Evolutionary conservation across 139 green algal genomes (phyloP), one percentile per base, ranked within the genome.

Genomic region (Ulvella scutata): DNA sequence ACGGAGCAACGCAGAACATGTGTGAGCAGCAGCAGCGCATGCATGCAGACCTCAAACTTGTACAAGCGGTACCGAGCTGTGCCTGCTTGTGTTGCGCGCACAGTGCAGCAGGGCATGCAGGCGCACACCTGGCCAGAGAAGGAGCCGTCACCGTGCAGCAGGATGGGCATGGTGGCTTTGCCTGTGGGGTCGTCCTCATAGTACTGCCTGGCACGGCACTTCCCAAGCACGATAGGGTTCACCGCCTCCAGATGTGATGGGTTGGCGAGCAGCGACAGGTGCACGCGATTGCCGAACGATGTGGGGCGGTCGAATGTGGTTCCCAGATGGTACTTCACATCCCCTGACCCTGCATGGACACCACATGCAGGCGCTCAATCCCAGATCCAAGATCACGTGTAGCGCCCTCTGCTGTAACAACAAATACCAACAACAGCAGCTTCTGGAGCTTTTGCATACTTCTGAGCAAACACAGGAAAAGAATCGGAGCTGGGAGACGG

Each of bases 241-340:
- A 98, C 94, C 0, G 94, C 94, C 89, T 98, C 94, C 76, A 98
- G 79, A 78, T 98, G 94, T 38, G 76, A 82, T 4, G 94, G 94
- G 86, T 99, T 99, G 60, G 94, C 93, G 73, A 99, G 78, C 39
- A 99, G 86, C 0, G 87, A 95, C 44, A 99, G 81, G 80, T 98
- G 90, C 73, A 99, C 89, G 72, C 84, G 86, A 82, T 93, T 92
- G 62, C 94, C 88, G 59, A 77, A 82, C 17, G 85, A 59, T n/a
- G 93, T 98, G 38, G 94, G 94, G 20, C 94, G 81, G 84, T 96
- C 89, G 82, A 93, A 98, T 7, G 84, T 93, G 28, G 94, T 99
- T 29, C 94, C 94, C 77, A 98, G 84, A 78, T 98, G 94, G 86
- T 99, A 98, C 88, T 98, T 98, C n/a, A 98, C 93, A 74, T 98